These are phyloP conservation scores for Termitomyces sp. DNA, from an alignment of 1,284 basidiomycete genomes.

Conservation along the genomic window DNA sequence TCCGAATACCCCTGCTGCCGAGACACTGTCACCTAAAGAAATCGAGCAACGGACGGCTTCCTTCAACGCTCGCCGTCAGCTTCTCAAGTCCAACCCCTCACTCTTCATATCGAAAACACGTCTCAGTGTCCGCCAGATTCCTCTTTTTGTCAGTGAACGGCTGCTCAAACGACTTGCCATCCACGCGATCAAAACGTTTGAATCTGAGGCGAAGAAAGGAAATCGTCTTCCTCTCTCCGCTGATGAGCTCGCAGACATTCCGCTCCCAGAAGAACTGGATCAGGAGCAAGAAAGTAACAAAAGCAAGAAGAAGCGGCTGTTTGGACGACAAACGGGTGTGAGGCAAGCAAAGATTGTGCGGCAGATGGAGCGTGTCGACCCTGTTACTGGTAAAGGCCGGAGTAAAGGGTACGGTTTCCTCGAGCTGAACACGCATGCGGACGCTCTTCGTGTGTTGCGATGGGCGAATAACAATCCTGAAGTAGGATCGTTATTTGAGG, in stretches of 20 bases:
- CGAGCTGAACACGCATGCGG: conserved; percentile 83
- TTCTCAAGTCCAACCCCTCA: conserved; percentile 87
- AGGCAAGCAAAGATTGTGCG: conserved; percentile 92
- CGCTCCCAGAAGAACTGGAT: conserved; percentile 15
- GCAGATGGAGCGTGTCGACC: conserved; percentile 82
- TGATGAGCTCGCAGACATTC: conserved; percentile 59
- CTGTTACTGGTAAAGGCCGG: conserved; percentile 80
- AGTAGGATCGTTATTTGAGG: conserved; percentile 59
- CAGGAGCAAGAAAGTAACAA: conserved; percentile 20
- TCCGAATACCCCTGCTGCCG: conserved; percentile 78
- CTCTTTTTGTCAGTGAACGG: conserved; percentile 85
- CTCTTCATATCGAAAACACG: conserved; percentile 94
- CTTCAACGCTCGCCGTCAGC: conserved; percentile 75
- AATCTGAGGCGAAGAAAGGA: conserved; percentile 71
- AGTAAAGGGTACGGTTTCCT: conserved; percentile 96
- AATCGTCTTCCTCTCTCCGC: conserved; percentile 56
- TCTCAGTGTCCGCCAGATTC: conserved; percentile 89
- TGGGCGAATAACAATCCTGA: conserved; percentile 91
- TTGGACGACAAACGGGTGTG: conserved; percentile 49
- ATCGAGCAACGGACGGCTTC: conserved; percentile 80
- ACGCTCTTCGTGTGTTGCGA: conserved; percentile 86
- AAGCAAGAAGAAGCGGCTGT: conserved; percentile 25
- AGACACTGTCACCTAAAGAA: conserved; percentile 63
- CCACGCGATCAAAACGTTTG: conserved; percentile 77
- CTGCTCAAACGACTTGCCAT: conserved; percentile 85